These are phyloP conservation scores for Phlebiopsis gigantea DNA, from an alignment of 768 basidiomycete species.

Conservation along the genomic window DNA sequence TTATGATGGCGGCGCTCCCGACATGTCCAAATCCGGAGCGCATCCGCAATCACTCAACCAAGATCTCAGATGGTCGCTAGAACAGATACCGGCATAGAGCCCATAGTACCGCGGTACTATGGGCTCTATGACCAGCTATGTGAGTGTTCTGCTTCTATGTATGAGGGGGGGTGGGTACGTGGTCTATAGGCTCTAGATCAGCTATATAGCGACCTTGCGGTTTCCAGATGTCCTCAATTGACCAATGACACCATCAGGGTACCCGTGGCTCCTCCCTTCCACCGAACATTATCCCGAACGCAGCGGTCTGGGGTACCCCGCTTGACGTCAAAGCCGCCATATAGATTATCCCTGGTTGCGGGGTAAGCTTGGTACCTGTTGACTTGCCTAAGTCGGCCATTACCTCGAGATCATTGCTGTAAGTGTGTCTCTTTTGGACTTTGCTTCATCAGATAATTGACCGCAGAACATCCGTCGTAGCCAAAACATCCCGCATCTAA, in stretches of 20 bases:
- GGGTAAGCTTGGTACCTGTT: not conserved
- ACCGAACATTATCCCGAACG: conserved; percentile 10
- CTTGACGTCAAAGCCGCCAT: conserved; percentile 8
- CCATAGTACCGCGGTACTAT: no score
- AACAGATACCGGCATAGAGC: no score
- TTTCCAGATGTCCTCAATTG: no score
- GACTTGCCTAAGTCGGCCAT: not conserved
- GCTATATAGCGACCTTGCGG: no score
- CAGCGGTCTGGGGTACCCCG: not conserved
- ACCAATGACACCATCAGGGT: not conserved
- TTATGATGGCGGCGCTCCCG: no score
- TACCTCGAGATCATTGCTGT: not conserved
- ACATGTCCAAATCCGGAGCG: no score
- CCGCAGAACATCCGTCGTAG: conserved; percentile 10
- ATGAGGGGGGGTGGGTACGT: no score
- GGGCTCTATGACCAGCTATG: no score
- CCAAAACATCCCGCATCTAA: not conserved
- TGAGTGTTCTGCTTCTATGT: no score
- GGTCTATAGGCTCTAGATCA: no score
- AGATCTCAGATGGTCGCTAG: no score
- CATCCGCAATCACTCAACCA: no score
- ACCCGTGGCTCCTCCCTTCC: not conserved
- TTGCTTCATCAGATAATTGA: conserved; percentile 9
- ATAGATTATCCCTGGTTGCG: not conserved
- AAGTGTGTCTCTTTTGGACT: not conserved